Evolutionary conservation across 1,284 basidiomycete species (phyloP).

Genomic region (Chiua sp.): DNA sequence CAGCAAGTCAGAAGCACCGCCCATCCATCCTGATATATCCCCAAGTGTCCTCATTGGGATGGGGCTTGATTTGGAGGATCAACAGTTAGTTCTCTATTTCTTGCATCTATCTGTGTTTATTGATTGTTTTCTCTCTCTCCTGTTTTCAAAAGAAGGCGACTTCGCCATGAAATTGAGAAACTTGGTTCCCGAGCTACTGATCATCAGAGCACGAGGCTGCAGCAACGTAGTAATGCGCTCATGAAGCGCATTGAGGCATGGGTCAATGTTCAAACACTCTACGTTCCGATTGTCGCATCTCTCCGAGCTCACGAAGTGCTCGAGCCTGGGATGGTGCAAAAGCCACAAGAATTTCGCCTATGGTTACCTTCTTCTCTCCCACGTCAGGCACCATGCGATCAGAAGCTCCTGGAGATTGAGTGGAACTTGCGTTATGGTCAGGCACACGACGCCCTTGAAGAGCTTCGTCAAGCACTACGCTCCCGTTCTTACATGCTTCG

Average conservation of each 20-base stretch:
- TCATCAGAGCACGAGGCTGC: conserved; percentile 3
- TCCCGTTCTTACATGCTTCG: conserved; percentile 1
- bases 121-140: no score
- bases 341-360: background rate
- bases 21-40: conserved; percentile 2
- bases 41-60: conserved; percentile 5
- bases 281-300: conserved; percentile 2
- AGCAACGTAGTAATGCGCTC: background rate
- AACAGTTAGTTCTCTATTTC: conserved; percentile 5
- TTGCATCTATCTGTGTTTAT: no score
- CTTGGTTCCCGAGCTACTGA: conserved; percentile 6
- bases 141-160: conserved; percentile 15
- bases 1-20: background rate
- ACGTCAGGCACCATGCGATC: background rate
- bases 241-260: background rate
- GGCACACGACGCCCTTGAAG: conserved; percentile 4
- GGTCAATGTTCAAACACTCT: conserved; percentile 10
- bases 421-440: conserved; percentile 9
- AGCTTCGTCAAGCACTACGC: conserved; percentile 5
- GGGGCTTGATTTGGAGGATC: conserved; percentile 8
- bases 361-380: background rate
- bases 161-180: background rate
- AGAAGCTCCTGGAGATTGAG: background rate
- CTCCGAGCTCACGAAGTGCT: background rate
- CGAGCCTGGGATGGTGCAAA: background rate